phyloP scores from a whole-genome alignment of 176 grass and related monocot genomes.

The Lolium multiflorum region DNA sequence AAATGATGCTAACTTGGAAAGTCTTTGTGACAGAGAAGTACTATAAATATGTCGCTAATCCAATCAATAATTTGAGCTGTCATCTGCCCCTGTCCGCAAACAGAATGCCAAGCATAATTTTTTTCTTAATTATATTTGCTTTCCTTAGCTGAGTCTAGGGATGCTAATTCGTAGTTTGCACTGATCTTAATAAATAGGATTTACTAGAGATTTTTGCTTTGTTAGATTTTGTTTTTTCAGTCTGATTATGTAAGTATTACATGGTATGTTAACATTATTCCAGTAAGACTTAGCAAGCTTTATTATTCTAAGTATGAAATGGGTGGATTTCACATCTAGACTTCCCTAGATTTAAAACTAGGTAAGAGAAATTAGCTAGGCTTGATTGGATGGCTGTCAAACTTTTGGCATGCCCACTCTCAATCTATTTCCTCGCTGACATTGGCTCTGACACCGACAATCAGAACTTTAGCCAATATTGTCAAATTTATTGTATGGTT shows the following conservation, averaged over 20 bases:
- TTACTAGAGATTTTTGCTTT: neutral
- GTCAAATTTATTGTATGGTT: neutral
- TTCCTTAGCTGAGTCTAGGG: neutral
- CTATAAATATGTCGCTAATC: slow-evolving; percentile 27
- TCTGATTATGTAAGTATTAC: neutral
- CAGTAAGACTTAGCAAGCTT: slow-evolving; percentile 1
- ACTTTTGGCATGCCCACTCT: neutral
- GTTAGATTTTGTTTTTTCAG: slow-evolving; percentile 4
- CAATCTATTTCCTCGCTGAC: neutral
- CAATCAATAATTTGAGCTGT: neutral
- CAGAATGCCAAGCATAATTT: neutral
- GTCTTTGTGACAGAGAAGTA: neutral
- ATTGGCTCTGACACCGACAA: neutral
- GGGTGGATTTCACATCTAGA: neutral
- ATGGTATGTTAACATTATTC: neutral
- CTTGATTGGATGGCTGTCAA: slow-evolving; percentile 1
- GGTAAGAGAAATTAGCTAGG: slow-evolving; percentile 2
- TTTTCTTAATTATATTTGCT: neutral
- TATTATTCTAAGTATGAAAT: slow-evolving; percentile 8
- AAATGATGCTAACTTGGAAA: slow-evolving; percentile 26
- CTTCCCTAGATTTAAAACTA: neutral
- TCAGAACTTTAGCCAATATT: neutral
- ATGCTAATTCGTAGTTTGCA: slow-evolving; percentile 29
- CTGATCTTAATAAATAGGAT: no score
- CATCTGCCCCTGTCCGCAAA: neutral